Conservation (phyloP, 2,329 filamentous ascomycete species). For the Hymenoscyphus fraxineus region DNA sequence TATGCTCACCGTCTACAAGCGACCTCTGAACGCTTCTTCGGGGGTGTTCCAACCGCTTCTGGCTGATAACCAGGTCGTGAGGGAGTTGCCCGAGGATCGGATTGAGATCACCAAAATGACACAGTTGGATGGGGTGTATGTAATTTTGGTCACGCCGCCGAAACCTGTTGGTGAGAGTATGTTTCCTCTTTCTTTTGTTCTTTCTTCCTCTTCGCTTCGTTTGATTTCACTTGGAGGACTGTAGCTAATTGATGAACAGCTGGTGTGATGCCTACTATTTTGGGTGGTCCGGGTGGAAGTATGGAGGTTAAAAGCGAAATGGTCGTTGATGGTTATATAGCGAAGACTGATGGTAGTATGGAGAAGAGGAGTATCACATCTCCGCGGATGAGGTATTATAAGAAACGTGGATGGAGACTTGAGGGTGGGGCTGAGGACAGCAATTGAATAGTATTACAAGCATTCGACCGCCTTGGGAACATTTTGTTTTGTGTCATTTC, state of each 20-base stretch:
- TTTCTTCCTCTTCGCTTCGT: background rate
- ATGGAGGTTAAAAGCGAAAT: background rate
- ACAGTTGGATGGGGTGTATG: conserved; percentile 13
- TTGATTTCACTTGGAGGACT: background rate
- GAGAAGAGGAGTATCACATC: background rate
- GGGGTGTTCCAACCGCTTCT: conserved; percentile 11
- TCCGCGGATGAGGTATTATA: background rate
- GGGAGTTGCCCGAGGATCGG: conserved; percentile 11
- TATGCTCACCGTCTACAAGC: conserved; percentile 13
- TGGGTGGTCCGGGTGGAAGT: background rate
- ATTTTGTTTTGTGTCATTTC: background rate
- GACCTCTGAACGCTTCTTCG: conserved; percentile 12
- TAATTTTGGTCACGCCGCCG: conserved; percentile 10
- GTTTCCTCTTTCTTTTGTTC: conserved; percentile 1
- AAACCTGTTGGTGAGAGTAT: conserved; percentile 16
- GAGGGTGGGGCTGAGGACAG: background rate
- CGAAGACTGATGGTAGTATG: background rate
- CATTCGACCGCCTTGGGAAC: background rate
- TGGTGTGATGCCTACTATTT: background rate
- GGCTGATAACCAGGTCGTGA: conserved; percentile 6
- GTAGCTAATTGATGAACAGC: background rate
- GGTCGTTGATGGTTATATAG: background rate
- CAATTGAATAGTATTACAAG: background rate
- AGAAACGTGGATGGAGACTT: background rate
- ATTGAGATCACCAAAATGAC: conserved; percentile 9